Evolutionary conservation across 768 basidiomycete genomes (phyloP).

Genomic region (Lyophyllum decastes): DNA sequence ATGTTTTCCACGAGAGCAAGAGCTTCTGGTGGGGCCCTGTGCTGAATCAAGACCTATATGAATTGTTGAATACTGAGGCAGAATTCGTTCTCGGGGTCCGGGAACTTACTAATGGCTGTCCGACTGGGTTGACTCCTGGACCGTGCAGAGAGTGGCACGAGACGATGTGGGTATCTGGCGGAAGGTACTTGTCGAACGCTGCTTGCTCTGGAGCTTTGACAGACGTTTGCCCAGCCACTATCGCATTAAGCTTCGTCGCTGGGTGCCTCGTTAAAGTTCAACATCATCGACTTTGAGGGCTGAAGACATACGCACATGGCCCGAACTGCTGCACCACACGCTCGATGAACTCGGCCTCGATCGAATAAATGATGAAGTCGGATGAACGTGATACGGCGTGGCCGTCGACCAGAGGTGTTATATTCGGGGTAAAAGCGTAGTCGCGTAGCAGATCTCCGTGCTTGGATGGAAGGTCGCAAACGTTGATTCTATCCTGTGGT

Average conservation of each 20-base stretch:
- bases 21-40: conserved; percentile 76
- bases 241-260: conserved; percentile 92
- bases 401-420: conserved; percentile 75
- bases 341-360: conserved; percentile 88
- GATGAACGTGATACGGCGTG: conserved; percentile 86
- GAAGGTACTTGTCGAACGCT: conserved; percentile 89
- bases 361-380: conserved; percentile 94
- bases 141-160: conserved; percentile 96
- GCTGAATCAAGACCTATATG: conserved; percentile 83
- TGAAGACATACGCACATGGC: conserved; percentile 64
- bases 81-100: background rate
- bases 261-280: conserved; percentile 6
- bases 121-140: conserved; percentile 82
- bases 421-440: conserved; percentile 55
- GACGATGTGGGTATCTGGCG: conserved; percentile 83
- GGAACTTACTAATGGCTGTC: conserved; percentile 81
- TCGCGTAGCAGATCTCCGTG: conserved; percentile 62
- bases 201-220: conserved; percentile 92
- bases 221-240: conserved; percentile 95
- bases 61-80: background rate
- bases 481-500: conserved; percentile 10
- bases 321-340: conserved; percentile 86
- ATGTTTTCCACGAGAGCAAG: conserved; percentile 81
- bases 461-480: conserved; percentile 53
- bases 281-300: background rate